These are phyloP conservation scores for Cladophialophora chaetospira DNA, from an alignment of 2,329 filamentous ascomycete species.

Conservation along the genomic window DNA sequence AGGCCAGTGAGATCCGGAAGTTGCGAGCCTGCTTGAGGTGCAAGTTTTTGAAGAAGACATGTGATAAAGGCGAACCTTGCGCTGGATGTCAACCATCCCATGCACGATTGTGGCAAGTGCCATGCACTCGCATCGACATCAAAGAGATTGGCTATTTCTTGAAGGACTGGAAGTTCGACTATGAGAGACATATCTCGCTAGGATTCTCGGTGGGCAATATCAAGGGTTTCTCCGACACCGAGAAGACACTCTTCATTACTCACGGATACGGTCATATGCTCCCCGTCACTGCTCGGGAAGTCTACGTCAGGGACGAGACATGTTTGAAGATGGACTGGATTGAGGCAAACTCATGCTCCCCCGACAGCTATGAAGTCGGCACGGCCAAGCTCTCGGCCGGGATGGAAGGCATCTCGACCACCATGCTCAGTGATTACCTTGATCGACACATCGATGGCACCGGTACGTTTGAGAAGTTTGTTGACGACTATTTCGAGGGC, in stretches of 20 bases:
- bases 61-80: constrained; percentile 95
- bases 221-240: constrained; percentile 72
- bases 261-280: constrained; percentile 94
- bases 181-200: constrained; percentile 82
- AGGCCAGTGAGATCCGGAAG: constrained; percentile 95
- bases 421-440: constrained; percentile 84
- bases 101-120: constrained; percentile 93
- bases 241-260: constrained; percentile 81
- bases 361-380: constrained; percentile 79
- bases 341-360: constrained; percentile 70
- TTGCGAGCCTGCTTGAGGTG: constrained; percentile 89
- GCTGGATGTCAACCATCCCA: constrained; percentile 94
- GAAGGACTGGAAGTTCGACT: constrained; percentile 99
- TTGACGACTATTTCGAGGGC: constrained; percentile 94
- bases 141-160: constrained; percentile 98
- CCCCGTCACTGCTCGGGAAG: constrained; percentile 89
- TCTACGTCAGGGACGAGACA: constrained; percentile 86
- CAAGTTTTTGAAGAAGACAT: constrained; percentile 99
- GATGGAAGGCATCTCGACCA: constrained; percentile 79
- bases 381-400: constrained; percentile 89
- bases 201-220: constrained; percentile 93
- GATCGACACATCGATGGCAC: constrained; percentile 93
- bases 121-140: constrained; percentile 96
- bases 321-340: constrained; percentile 95
- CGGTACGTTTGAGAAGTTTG: constrained; percentile 85